Base-by-base conservation (phyloP, 768 basidiomycete genomes). In the Tulasnella sp. region DNA sequence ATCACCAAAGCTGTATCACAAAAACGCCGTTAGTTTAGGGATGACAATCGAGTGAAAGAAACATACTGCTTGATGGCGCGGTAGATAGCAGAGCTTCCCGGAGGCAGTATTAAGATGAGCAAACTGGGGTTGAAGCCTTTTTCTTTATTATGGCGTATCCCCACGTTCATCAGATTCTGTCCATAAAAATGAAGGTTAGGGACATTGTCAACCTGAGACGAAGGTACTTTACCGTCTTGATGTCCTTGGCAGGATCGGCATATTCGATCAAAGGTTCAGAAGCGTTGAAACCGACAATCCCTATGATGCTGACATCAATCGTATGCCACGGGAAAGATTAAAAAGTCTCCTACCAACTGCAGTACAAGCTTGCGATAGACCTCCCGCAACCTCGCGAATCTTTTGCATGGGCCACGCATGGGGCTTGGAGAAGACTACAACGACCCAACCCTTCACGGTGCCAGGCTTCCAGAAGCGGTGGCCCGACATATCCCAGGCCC, bases 41-140 rank as follows among this genome's bases (percentile, higher is more conserved):
- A 34, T 27, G n/a, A n/a, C n/a, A 15, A n/a, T 2, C 8, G 8
- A 37, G 5, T 2, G 6, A 3, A 36, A 2, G 14, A 54, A 0
- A 74, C 81, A 60, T 64, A 89, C 86, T 86, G 82, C 69, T 89
- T 89, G 19, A 88, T 77, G 17, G 79, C 79, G 1, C 76, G 82
- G 63, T 89, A 89, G 11, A 86, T 78, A 49, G 88, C 83, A 37
- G 83, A 80, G 0, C 80, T 82, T 1, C 77, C 77, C 0, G 84
- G 86, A 19, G 89, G 72, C 37, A 89, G 66, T 23, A 81, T 76
- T 1, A 87, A 77, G 21, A 86, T 72, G 2, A 89, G 71, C 4
- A 70, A 71, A 0, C 86, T 83, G 0, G 55, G 42, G n/a, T n/a
- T n/a, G n/a, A n/a, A n/a, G n/a, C n/a, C n/a, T n/a, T n/a, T n/a